These are phyloP conservation scores for Gonapodya prolifera DNA, from an alignment of 192 early-diverging fungal species.

Conservation along the genomic window DNA sequence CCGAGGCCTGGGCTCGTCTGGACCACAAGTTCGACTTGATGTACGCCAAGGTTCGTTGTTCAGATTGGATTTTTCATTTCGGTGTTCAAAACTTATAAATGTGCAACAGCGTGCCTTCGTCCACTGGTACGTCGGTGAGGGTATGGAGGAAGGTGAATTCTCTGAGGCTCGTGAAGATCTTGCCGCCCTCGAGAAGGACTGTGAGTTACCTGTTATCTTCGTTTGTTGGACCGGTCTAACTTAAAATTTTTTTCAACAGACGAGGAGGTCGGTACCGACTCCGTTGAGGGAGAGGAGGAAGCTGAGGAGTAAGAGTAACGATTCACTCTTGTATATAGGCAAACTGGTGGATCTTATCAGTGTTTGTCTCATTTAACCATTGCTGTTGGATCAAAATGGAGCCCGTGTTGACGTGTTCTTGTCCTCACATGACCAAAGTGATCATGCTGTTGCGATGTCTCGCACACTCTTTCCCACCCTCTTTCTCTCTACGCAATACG, in stretches of 20 bases:
- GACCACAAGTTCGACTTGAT: conserved; percentile 18
- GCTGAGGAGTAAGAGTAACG: conserved; percentile 46
- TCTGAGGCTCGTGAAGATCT: conserved; percentile 99
- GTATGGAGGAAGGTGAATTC: conserved; percentile 96
- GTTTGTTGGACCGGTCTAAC: no score
- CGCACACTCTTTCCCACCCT: no score
- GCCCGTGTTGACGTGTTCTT: no score
- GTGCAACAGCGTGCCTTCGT: conserved; percentile 10
- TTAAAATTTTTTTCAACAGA: not conserved
- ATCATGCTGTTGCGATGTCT: no score
- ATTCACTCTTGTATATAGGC: conserved; percentile 6
- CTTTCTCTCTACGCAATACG: no score
- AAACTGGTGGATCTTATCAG: no score
- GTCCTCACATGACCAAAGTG: no score
- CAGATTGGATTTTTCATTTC: not conserved
- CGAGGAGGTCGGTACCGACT: conserved; percentile 95
- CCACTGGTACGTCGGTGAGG: conserved; percentile 18
- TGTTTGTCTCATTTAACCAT: no score
- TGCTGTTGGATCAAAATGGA: no score
- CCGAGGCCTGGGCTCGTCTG: conserved; percentile 17
- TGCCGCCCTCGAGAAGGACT: conserved; percentile 99
- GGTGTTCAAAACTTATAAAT: not conserved
- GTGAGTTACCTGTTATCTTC: conserved; percentile 28
- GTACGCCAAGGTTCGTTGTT: conserved; percentile 13
- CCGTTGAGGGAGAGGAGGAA: conserved; percentile 69